These are phyloP conservation scores for Claviceps humidiphila DNA, from an alignment of 2,329 filamentous ascomycete species.

Conservation along the genomic window DNA sequence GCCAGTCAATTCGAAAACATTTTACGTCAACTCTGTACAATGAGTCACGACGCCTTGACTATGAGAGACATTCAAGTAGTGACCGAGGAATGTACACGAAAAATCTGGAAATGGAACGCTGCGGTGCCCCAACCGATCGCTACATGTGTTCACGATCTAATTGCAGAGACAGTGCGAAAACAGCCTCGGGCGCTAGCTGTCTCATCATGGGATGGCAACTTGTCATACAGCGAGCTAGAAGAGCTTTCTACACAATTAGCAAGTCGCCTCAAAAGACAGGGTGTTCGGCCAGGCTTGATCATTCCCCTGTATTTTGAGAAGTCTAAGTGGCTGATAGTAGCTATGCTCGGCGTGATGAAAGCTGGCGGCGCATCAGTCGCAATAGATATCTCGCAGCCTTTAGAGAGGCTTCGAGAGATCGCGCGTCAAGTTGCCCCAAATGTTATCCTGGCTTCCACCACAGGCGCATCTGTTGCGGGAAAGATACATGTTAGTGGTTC, in stretches of 20 bases:
- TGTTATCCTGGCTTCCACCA: not conserved
- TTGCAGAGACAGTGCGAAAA: constrained; percentile 23
- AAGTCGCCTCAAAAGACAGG: constrained; percentile 22
- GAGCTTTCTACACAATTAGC: constrained; percentile 28
- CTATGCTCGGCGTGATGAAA: constrained; percentile 34
- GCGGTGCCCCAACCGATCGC: constrained; percentile 25
- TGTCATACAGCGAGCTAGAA: constrained; percentile 32
- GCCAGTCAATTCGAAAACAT: not conserved
- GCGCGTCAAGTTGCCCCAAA: constrained; percentile 21
- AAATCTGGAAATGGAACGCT: constrained; percentile 34
- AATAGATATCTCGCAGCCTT: constrained; percentile 33
- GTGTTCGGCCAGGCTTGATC: constrained; percentile 24
- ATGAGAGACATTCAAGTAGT: not conserved
- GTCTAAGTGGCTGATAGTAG: constrained; percentile 31
- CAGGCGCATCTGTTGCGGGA: not conserved
- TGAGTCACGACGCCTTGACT: too few species aligned
- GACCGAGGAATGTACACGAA: constrained; percentile 5
- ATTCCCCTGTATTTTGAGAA: constrained; percentile 39
- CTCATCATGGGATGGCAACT: constrained; percentile 35
- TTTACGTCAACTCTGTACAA: too few species aligned
- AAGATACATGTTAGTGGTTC: not conserved
- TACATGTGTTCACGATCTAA: constrained; percentile 33
- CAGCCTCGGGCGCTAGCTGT: constrained; percentile 29
- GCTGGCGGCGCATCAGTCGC: constrained; percentile 33
- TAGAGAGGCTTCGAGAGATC: constrained; percentile 30